Percentiles rank a stretch among this genome's conserved stretches.
Evolutionary conservation across 331 rosid genomes (phyloP).

Genomic region (Prunus yedoensis): DNA sequence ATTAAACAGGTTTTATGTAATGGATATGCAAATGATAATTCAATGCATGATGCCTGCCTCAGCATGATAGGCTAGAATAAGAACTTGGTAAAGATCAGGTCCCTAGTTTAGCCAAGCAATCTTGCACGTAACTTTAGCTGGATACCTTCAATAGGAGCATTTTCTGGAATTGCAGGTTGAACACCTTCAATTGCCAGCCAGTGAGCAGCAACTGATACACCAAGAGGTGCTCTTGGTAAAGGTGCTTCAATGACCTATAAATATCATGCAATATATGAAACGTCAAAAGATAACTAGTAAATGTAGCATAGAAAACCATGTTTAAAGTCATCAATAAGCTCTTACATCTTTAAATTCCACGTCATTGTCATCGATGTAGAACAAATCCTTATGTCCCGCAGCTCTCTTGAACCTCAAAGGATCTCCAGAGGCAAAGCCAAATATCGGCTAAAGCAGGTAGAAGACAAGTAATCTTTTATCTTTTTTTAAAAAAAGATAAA

Average conservation of each 20-base stretch:
- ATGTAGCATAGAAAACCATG: conserved; percentile 18
- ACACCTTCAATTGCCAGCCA: conserved; percentile 98
- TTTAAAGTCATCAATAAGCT: conserved; percentile 26
- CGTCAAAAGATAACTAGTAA: conserved; percentile 11
- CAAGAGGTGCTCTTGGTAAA: conserved; percentile 71
- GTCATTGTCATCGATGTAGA: conserved; percentile 86
- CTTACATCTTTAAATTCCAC: conserved; percentile 91
- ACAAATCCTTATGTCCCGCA: conserved; percentile 81
- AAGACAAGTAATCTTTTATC: not conserved
- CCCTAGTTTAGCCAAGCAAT: not conserved
- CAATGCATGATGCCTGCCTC: not conserved
- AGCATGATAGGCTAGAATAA: not conserved
- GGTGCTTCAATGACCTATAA: conserved; percentile 70
- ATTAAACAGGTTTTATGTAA: not conserved
- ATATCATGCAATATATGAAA: conserved; percentile 22
- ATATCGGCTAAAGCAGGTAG: conserved; percentile 61
- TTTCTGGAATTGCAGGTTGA: conserved; percentile 87
- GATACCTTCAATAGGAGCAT: conserved; percentile 66
- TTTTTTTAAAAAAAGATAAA: not conserved
- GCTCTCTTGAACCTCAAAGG: conserved; percentile 75
- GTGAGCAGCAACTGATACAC: conserved; percentile 62
- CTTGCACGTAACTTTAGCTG: conserved; percentile 21
- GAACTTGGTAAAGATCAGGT: conserved; percentile 16
- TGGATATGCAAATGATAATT: not conserved
- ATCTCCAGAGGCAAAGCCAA: conserved; percentile 75